Base-by-base conservation (phyloP, 2,329 filamentous ascomycete genomes). In the Talaromyces sp. region DNA sequence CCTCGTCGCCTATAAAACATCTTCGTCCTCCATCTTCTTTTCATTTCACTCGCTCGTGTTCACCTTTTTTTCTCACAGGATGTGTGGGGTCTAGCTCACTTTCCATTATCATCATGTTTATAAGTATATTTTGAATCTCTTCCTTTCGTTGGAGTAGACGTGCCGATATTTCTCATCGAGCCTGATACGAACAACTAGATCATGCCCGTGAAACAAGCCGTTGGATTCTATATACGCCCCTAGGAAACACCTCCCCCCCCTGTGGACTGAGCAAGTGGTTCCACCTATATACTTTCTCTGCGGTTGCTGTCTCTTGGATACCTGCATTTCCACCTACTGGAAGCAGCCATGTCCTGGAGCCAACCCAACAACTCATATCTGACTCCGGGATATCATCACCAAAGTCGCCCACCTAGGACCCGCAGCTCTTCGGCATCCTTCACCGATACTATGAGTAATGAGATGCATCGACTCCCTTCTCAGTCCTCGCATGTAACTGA, bases 371-470 rank as follows among this genome's bases (percentile, higher is more conserved):
- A 62, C 31, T 54, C 16, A 24, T 50, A 41, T 24, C 35, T 62
- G 37, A 27, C 14, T 31, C 47, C 60, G 6, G 60, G 7, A 19
- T 22, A 27, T 10, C 8, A n/a, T 43, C 19, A 13, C 60, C 45
- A 24, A 11, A n/a, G 14, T 54, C 60, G 47, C 3, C 22, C 22
- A 16, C 3, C 47, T 14, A 45, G 60, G 2, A 37, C 33, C 9
- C 33, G 33, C 33, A 62, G 61, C n/a, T 57, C 61, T 33, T 63
- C 61, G 10, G 39, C 19, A 1, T 63, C 61, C 6, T 45, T 43
- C 13, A 62, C 48, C 31, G 60, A 62, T 47, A 33, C 33, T n/a
- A 50, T 47, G 48, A 63, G 37, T 57, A 57, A 37, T 45, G 43
- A 37, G 13, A 63, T 56, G 48, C 48, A 19, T 39, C 37, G 61